Base-by-base conservation (phyloP, 106 monocot species). In the Dactylorhiza incarnata region DNA sequence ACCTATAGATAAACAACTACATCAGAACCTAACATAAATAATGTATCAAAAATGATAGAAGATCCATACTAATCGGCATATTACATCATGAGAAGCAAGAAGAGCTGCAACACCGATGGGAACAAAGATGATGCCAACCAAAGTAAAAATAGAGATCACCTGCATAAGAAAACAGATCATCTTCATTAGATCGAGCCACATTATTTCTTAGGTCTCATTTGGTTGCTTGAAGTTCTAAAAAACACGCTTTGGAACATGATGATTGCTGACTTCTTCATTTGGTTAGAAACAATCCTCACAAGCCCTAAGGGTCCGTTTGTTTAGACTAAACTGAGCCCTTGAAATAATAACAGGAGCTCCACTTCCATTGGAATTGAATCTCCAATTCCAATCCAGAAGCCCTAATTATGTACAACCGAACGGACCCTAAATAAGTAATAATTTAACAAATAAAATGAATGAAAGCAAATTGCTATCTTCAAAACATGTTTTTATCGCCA, bases 41-140 rank as follows among this genome's bases (percentile, higher is more conserved):
- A 13, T 49, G 13, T 37, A 71, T 17, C 67, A 73, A 50, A 37
- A 47, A 61, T 10, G 13, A 12, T 22, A n/a, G 19, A 6, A 48
- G 22, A 72, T 72, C 10, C 22, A 23, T 12, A 72, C 10, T 16
- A 69, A 72, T 48, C n/a, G 47, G 1, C 9, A 49, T 7, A 80
- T 66, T 87, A 92, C 95, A 74, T 89, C 73, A 55, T 80, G 63
- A 8, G 95, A 95, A 20, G 95, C 89, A 78, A 84, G 78, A 11
- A 95, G 77, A 0, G 91, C 78, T n/a, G 79, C 77, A 63, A 90
- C 72, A 25, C 95, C 95, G 48, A 95, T 89, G 44, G 95, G 95
- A 48, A 95, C 73, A 66, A 95, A 95, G 68, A 95, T 80, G 49
- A 89, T 44, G 49, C 87, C 87, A 54, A 95, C 79, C 46, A 95